A percentile compares a stretch with the other conserved stretches of the same genome.
Conservation (phyloP, 768 basidiomycete genomes). For the Infundibulicybe gibba region DNA sequence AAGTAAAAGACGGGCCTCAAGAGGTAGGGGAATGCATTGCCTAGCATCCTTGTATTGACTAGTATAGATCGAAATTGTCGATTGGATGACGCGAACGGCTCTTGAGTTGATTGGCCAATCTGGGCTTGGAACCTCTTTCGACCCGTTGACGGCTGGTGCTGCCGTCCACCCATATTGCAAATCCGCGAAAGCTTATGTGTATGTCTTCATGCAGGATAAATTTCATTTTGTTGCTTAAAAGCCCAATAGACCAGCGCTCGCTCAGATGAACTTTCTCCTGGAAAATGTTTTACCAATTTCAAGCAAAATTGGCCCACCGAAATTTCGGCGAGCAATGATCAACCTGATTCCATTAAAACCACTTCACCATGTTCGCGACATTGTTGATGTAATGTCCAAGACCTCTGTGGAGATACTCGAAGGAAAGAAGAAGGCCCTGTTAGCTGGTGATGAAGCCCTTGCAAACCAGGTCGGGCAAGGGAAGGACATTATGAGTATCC, state of each 20-base stretch:
- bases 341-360: slow-evolving; percentile 16
- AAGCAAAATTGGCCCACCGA: slow-evolving; percentile 18
- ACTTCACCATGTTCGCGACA: slow-evolving; percentile 18
- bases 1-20: not conserved
- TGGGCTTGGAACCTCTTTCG: slow-evolving; percentile 33
- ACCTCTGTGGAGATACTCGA: slow-evolving; percentile 20
- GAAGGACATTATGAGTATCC: not conserved
- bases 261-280: not conserved
- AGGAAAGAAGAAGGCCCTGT: slow-evolving; percentile 20
- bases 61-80: slow-evolving; percentile 21
- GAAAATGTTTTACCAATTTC: slow-evolving; percentile 15
- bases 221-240: slow-evolving; percentile 23
- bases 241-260: slow-evolving; percentile 7
- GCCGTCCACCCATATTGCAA: slow-evolving; percentile 8
- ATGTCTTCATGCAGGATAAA: slow-evolving; percentile 6
- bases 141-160: slow-evolving; percentile 18
- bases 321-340: slow-evolving; percentile 19
- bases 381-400: slow-evolving; percentile 22
- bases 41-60: not conserved
- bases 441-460: not conserved
- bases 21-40: not conserved
- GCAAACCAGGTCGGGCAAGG: not conserved
- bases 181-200: slow-evolving; percentile 12
- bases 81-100: slow-evolving; percentile 31
- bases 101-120: slow-evolving; percentile 34